Percentiles rank a stretch among this genome's conserved stretches.
These are phyloP conservation scores for Citrullus colocynthis DNA, from an alignment of 306 rosid species.

Conservation along the genomic window DNA sequence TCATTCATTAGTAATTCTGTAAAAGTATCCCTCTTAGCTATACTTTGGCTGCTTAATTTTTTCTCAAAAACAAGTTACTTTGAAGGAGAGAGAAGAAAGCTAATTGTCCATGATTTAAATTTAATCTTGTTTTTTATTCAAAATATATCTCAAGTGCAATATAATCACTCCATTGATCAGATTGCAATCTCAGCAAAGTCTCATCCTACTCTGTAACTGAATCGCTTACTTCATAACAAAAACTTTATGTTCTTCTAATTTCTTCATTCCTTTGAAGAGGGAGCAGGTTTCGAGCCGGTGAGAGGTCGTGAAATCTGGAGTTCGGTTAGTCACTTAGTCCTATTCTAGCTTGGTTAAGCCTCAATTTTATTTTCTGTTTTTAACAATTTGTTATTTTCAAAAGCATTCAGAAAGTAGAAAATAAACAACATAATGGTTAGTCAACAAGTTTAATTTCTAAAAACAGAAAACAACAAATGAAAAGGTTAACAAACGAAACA, in stretches of 20 bases:
- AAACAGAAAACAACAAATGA: not conserved
- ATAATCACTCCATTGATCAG: not conserved
- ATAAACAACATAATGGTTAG: not conserved
- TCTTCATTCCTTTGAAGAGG: not conserved
- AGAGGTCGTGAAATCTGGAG: not conserved
- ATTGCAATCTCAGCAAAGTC: not conserved
- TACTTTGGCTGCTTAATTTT: not conserved
- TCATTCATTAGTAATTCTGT: not conserved
- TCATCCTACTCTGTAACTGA: not conserved
- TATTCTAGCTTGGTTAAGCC: not conserved
- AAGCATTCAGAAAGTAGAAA: not conserved
- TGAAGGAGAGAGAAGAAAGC: not conserved
- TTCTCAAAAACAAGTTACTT: not conserved
- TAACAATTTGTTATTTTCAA: not conserved
- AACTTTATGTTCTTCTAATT: not conserved
- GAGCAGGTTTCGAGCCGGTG: not conserved
- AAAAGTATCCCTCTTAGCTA: not conserved
- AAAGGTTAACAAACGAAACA: not conserved
- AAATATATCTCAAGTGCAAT: not conserved
- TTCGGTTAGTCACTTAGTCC: not conserved
- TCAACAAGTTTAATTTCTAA: not conserved
- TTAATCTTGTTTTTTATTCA: not conserved
- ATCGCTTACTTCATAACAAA: not conserved
- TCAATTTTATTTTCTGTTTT: not conserved
- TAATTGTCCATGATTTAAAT: not conserved